Evolutionary conservation across 139 green algal species (phyloP), one percentile per base, ranked within the genome.

Genomic region (Dunaliella sp.): DNA sequence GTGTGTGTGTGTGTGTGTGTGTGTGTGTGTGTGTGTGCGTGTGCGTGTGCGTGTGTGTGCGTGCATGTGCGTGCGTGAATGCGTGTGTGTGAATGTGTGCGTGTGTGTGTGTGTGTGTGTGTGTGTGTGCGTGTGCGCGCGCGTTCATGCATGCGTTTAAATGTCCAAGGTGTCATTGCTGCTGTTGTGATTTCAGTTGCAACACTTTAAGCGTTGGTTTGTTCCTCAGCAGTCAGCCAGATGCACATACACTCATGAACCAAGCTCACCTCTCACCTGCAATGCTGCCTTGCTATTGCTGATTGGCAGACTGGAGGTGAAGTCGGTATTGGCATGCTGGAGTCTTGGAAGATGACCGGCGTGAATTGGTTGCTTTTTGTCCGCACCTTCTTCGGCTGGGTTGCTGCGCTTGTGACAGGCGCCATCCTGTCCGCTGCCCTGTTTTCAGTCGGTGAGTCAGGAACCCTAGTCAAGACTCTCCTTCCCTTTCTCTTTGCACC

Each of bases 331-430:
- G 87, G 84, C 37, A 38, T 88, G 32, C 58, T 84, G 74, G 84
- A 90, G 84, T 81, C 79, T 80, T n/a, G 48, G 80, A 36, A 37
- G 76, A 38, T 28, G 28, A 33, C 36, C 0, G 87, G 87, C 74
- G 35, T 88, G 35, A 57, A 88, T 84, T 90, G 87, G 87, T 1
- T 34, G 1, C 59, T 90, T 28, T 35, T 72, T 1, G 1, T 58
- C 34, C 38, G 80, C 31, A 88, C 85, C 80, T 83, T 88, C 38
- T 0, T 36, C 16, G 87, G 83, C 35, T 90, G 87, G 87, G 80
- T 90, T 34, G 32, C 86, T 28, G 88, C 87, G 25, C 80, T 90
- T 32, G 12, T 88, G 0, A 28, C 88, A 28, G 77, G 38, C 1
- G 87, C 79, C 0, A 37, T 84, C 35, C 38, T 89, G 31, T 79